Percentiles rank a stretch among this genome's conserved stretches.
Evolutionary conservation across 2,329 filamentous ascomycete species (phyloP).

Genomic region (Pyricularia grisea): DNA sequence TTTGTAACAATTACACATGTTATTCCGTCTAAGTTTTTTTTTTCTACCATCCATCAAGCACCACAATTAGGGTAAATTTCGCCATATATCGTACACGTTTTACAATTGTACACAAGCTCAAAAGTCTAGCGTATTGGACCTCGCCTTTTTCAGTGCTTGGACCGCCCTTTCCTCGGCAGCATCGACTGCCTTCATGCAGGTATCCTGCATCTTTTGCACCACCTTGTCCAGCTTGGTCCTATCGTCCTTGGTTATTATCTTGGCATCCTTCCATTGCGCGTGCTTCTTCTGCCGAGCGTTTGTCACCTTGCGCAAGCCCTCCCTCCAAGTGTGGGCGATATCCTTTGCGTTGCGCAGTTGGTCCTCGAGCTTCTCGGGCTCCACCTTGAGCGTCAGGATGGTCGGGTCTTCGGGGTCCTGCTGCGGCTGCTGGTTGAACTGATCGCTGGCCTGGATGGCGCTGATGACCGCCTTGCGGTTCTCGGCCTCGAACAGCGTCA

Average conservation of each 20-base stretch:
- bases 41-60: not conserved
- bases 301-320: constrained; percentile 28
- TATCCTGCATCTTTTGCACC: constrained; percentile 42
- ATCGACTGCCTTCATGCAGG: constrained; percentile 42
- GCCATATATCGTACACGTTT: not conserved
- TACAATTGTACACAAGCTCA: not conserved
- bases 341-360: constrained; percentile 32
- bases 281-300: constrained; percentile 36
- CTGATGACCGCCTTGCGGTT: constrained; percentile 12
- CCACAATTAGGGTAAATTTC: not conserved
- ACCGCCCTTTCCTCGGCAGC: constrained; percentile 37
- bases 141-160: constrained; percentile 25
- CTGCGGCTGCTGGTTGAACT: constrained; percentile 30
- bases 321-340: constrained; percentile 39
- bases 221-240: constrained; percentile 30
- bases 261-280: constrained; percentile 37
- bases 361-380: constrained; percentile 41
- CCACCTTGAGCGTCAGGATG: constrained; percentile 44
- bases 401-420: constrained; percentile 47
- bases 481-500: constrained; percentile 13
- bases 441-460: constrained; percentile 11
- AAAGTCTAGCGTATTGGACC: not conserved
- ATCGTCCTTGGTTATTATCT: constrained; percentile 32
- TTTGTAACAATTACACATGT: not conserved
- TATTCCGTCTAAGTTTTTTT: not conserved